A percentile compares a stretch with the other conserved stretches of the same genome.
Evolutionary conservation across 2,329 filamentous ascomycete genomes (phyloP).

Genomic region (Samsoniella hepiali): DNA sequence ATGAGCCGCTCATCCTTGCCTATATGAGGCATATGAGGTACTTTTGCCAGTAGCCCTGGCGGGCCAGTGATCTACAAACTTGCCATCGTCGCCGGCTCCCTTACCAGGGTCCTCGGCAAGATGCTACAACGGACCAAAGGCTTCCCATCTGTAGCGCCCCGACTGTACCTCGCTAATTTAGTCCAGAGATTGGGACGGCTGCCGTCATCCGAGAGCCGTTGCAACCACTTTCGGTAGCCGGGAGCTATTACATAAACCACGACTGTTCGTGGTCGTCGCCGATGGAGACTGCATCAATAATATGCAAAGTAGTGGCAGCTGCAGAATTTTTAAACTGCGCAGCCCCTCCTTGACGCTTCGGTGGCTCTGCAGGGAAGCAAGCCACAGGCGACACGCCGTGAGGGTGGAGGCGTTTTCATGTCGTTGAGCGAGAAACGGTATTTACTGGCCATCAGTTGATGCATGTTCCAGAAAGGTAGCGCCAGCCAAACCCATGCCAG

Average conservation of each 20-base stretch:
- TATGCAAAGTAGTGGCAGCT: conserved; percentile 4
- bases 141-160: neutral
- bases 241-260: neutral
- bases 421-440: neutral
- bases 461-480: neutral
- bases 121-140: neutral
- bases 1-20: neutral
- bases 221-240: neutral
- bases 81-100: neutral
- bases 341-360: neutral
- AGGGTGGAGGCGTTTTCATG: neutral
- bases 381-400: neutral
- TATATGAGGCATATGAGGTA: neutral
- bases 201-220: neutral
- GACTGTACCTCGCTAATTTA: neutral
- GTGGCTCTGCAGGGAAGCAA: neutral
- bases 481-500: neutral
- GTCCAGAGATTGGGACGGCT: neutral
- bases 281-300: conserved; percentile 13
- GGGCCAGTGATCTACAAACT: neutral
- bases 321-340: neutral
- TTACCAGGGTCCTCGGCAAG: neutral
- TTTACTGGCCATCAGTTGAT: neutral
- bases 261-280: neutral
- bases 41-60: neutral